Percentiles rank a stretch among this genome's conserved stretches.
Evolutionary conservation across 2,329 filamentous ascomycete species (phyloP).

Genomic region (Fusarium sp.): DNA sequence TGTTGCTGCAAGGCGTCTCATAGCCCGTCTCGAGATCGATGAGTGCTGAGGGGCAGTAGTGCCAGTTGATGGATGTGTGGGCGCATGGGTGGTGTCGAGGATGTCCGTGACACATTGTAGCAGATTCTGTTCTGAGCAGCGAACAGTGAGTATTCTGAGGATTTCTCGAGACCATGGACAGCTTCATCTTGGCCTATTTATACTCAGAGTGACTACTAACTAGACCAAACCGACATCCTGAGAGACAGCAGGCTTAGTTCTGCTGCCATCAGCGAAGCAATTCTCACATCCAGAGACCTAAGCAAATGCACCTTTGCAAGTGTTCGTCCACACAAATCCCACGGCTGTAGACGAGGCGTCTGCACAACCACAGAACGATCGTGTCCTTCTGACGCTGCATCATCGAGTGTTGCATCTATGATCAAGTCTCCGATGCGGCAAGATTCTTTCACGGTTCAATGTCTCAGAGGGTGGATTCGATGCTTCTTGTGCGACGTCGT

Average conservation of each 20-base stretch:
- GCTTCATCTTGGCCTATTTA: conserved; percentile 38
- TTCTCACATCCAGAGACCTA: conserved; percentile 62
- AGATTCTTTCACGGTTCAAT: conserved; percentile 20
- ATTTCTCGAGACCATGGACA: background rate
- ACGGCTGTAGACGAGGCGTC: conserved; percentile 26
- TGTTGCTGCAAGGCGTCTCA: conserved; percentile 63
- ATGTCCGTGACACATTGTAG: conserved; percentile 67
- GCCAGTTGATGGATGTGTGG: conserved; percentile 68
- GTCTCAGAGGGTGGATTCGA: conserved; percentile 40
- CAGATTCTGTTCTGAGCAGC: conserved; percentile 1
- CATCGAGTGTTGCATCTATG: conserved; percentile 33
- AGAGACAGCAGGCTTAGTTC: conserved; percentile 61
- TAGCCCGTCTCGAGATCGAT: conserved; percentile 65
- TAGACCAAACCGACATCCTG: conserved; percentile 27
- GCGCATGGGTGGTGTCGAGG: conserved; percentile 65
- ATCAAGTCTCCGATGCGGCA: conserved; percentile 29
- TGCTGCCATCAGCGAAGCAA: conserved; percentile 71
- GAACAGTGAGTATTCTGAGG: background rate
- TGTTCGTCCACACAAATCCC: conserved; percentile 62
- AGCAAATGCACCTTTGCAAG: conserved; percentile 65
- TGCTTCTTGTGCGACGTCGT: conserved; percentile 13
- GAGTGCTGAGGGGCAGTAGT: conserved; percentile 62
- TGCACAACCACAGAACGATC: conserved; percentile 34
- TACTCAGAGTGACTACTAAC: conserved; percentile 24
- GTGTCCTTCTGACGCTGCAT: conserved; percentile 38